phyloP scores from a whole-genome alignment of 2,329 filamentous ascomycete species.

The Monilinia laxa region DNA sequence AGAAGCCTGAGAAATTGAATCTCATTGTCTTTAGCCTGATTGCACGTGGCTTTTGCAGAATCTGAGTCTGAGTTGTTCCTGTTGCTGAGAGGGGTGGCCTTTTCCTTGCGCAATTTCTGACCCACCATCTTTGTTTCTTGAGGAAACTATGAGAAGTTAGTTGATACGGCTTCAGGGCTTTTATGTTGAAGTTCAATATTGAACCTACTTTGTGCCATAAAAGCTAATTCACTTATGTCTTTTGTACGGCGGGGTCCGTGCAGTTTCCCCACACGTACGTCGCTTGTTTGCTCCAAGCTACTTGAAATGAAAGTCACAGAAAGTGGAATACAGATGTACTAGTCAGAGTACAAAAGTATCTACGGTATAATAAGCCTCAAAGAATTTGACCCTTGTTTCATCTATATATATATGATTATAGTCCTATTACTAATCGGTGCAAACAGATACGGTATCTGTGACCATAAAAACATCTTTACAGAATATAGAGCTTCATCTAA shows the following conservation, averaged over 20 bases:
- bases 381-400: not conserved
- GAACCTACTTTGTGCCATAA: not conserved
- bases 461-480: not conserved
- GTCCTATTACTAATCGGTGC: not conserved
- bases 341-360: not conserved
- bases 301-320: not conserved
- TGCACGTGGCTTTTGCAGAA: not conserved
- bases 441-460: no score
- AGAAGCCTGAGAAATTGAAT: conserved; percentile 1
- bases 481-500: not conserved
- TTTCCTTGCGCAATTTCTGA: not conserved
- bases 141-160: not conserved
- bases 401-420: not conserved
- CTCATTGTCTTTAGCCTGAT: not conserved
- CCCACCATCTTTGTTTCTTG: not conserved
- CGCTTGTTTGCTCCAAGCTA: not conserved
- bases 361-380: not conserved
- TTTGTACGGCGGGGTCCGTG: not conserved
- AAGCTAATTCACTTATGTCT: not conserved
- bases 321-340: not conserved
- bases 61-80: not conserved
- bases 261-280: no score
- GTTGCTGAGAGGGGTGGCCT: not conserved
- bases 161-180: not conserved
- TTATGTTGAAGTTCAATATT: not conserved